phyloP scores from a whole-genome alignment of 2,329 filamentous ascomycete genomes.

The Gremmenia infestans region DNA sequence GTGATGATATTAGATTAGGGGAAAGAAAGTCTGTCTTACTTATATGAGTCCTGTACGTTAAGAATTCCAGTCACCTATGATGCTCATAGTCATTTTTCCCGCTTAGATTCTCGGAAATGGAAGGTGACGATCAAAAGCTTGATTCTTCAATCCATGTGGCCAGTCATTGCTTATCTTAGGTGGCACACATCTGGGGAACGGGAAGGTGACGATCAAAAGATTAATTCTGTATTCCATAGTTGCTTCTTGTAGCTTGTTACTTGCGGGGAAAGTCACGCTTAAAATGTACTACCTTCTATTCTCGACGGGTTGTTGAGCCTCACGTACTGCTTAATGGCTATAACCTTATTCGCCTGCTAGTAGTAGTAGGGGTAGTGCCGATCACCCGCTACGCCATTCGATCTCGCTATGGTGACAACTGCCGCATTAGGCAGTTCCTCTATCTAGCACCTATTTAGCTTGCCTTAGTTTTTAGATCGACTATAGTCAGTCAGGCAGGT shows the following conservation, averaged over 20 bases:
- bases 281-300: constrained; percentile 7
- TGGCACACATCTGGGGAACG: background rate
- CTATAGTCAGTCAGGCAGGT: background rate
- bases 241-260: background rate
- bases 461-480: background rate
- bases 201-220: constrained; percentile 11
- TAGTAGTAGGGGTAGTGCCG: background rate
- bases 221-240: constrained; percentile 4
- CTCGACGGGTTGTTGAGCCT: constrained; percentile 4
- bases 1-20: background rate
- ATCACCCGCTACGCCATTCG: background rate
- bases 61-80: background rate
- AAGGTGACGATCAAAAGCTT: constrained; percentile 11
- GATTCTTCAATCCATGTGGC: constrained; percentile 4
- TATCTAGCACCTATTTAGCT: background rate
- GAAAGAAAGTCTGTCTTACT: constrained; percentile 9
- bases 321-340: background rate
- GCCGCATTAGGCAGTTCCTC: constrained; percentile 7
- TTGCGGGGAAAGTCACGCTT: constrained; percentile 1
- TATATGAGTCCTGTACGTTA: constrained; percentile 6
- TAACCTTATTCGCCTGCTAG: background rate
- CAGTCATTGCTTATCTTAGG: constrained; percentile 3
- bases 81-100: constrained; percentile 1
- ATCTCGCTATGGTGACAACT: background rate
- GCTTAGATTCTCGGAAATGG: constrained; percentile 6